Conservation (phyloP, 2,329 filamentous ascomycete genomes). For the Colletotrichum musae region DNA sequence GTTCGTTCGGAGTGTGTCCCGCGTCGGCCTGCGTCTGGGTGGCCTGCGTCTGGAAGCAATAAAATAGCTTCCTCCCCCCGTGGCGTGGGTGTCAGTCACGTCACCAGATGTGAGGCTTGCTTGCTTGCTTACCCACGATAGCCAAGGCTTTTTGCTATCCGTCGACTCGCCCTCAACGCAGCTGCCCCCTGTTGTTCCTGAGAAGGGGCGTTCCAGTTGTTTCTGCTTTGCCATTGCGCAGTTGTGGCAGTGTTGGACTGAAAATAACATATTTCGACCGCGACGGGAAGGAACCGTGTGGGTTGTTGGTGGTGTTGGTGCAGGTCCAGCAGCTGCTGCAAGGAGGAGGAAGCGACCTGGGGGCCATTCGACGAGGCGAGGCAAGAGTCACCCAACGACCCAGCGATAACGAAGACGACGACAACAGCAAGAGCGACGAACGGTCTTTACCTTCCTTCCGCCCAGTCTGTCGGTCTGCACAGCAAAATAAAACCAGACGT, state of each 20-base stretch:
- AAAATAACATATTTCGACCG: not conserved
- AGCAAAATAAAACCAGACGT: not conserved
- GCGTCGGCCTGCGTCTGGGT: constrained; percentile 24
- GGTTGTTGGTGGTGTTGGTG: constrained; percentile 8
- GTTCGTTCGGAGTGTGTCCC: constrained; percentile 26
- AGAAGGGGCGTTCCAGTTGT: constrained; percentile 8
- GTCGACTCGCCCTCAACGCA: not conserved
- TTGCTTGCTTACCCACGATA: constrained; percentile 33
- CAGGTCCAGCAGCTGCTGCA: not conserved
- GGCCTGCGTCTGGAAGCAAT: constrained; percentile 20
- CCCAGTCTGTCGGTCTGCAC: too few relatives aligned
- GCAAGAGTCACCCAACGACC: too few relatives aligned
- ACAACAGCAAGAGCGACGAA: constrained; percentile 15
- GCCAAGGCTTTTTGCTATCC: not conserved
- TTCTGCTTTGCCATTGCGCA: constrained; percentile 9
- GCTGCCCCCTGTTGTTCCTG: constrained; percentile 17
- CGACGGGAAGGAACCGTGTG: constrained; percentile 13
- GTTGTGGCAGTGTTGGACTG: constrained; percentile 14
- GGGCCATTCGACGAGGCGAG: not conserved
- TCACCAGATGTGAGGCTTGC: constrained; percentile 20
- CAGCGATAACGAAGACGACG: not conserved
- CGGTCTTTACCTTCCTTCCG: not conserved
- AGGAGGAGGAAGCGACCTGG: constrained; percentile 14
- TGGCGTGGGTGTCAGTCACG: constrained; percentile 4
- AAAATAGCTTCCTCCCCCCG: constrained; percentile 26